These are phyloP conservation scores for Elsinoe ampelina DNA, from an alignment of 2,329 filamentous ascomycete species.

Conservation along the genomic window DNA sequence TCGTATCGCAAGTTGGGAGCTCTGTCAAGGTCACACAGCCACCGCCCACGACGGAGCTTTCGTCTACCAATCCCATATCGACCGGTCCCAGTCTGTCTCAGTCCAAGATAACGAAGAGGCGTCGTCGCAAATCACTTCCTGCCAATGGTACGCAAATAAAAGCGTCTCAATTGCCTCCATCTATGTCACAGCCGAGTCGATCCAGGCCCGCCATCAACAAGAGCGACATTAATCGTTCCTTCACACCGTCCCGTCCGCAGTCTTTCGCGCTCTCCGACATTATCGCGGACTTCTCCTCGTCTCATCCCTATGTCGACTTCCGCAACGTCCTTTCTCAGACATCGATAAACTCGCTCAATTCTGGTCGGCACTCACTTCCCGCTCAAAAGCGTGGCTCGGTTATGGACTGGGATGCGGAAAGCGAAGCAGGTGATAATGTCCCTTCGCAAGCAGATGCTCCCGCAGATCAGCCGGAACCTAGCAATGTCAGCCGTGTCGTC, in stretches of 20 bases:
- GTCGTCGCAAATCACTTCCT: not conserved
- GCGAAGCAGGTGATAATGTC: not conserved
- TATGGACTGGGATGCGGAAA: constrained; percentile 1
- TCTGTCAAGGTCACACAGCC: not conserved
- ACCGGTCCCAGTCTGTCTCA: not conserved
- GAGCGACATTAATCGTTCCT: constrained; percentile 7
- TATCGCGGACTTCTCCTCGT: not conserved
- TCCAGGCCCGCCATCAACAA: not conserved
- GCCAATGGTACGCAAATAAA: not conserved
- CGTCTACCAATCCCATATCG: not conserved
- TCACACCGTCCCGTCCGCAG: not conserved
- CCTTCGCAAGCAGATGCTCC: not conserved
- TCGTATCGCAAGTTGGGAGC: no score
- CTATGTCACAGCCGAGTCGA: not conserved
- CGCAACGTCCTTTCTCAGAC: not conserved
- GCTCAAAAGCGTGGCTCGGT: constrained; percentile 2
- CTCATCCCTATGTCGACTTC: not conserved
- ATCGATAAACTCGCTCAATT: not conserved
- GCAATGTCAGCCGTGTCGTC: not conserved
- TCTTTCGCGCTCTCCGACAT: constrained; percentile 9
- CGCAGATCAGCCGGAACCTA: not conserved
- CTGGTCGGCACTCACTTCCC: not conserved
- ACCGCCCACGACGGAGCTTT: not conserved
- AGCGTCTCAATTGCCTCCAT: not conserved
- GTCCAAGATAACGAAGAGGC: not conserved